These are phyloP conservation scores for Pyrenochaeta sp. DNA, from an alignment of 2,329 filamentous ascomycete species.

Conservation along the genomic window DNA sequence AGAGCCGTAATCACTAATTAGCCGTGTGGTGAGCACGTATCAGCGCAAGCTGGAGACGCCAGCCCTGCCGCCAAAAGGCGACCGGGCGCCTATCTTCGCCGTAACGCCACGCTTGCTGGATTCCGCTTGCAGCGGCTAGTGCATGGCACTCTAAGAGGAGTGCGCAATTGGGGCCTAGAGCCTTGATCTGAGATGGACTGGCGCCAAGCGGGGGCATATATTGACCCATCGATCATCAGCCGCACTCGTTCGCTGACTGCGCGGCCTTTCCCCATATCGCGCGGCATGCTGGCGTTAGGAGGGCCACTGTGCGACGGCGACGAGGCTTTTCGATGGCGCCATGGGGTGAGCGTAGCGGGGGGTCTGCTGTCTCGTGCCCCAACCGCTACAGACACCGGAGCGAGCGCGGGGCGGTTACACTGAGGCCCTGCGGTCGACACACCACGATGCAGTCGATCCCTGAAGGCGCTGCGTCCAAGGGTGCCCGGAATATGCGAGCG, in stretches of 20 bases:
- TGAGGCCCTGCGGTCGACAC: slow-evolving; percentile 18
- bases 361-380: slow-evolving; percentile 36
- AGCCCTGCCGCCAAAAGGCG: slow-evolving; percentile 40
- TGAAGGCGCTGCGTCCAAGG: slow-evolving; percentile 41
- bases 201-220: slow-evolving; percentile 48
- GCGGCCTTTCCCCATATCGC: slow-evolving; percentile 24
- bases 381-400: slow-evolving; percentile 26
- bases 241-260: slow-evolving; percentile 41
- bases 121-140: slow-evolving; percentile 51
- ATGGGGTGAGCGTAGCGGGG: slow-evolving; percentile 23
- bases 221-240: slow-evolving; percentile 51
- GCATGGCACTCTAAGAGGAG: slow-evolving; percentile 37
- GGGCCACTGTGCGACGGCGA: slow-evolving; percentile 17
- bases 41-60: slow-evolving; percentile 32
- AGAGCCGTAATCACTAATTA: slow-evolving; percentile 43
- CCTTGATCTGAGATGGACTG: slow-evolving; percentile 49
- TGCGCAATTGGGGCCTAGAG: slow-evolving; percentile 50
- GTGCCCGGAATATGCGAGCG: slow-evolving; percentile 46
- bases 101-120: slow-evolving; percentile 42
- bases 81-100: slow-evolving; percentile 41
- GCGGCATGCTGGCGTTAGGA: slow-evolving; percentile 30
- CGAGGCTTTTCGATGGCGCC: slow-evolving; percentile 24
- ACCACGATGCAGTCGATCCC: slow-evolving; percentile 47
- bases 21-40: slow-evolving; percentile 41
- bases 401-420: slow-evolving; percentile 41